These are phyloP conservation scores for Daldinia concentrica DNA, from an alignment of 495 filamentous ascomycete species.

Conservation along the genomic window DNA sequence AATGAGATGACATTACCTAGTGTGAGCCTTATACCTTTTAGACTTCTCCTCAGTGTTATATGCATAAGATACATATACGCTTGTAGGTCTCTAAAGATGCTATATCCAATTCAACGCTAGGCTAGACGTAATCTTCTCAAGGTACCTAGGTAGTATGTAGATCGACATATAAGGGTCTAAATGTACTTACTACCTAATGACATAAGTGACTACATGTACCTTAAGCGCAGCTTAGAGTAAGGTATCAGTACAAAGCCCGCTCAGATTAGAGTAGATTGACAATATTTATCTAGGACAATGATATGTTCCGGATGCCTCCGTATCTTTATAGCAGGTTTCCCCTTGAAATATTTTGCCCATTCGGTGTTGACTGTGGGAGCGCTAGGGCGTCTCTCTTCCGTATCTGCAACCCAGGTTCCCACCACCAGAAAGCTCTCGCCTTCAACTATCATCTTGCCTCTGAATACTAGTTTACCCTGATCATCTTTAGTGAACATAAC, in stretches of 20 bases:
- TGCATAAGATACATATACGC: too few relatives aligned
- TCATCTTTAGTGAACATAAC: slow-evolving; percentile 1
- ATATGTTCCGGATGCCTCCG: slow-evolving; percentile 6
- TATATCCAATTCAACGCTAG: too few relatives aligned
- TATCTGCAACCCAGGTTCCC: not conserved
- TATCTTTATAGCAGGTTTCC: slow-evolving; percentile 1
- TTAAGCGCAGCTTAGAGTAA: not conserved
- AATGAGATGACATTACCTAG: too few relatives aligned
- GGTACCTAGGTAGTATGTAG: too few relatives aligned
- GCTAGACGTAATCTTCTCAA: too few relatives aligned
- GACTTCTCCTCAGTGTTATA: too few relatives aligned
- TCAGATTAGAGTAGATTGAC: not conserved
- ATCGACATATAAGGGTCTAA: not conserved
- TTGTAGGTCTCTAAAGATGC: too few relatives aligned
- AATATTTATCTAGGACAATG: slow-evolving; percentile 25
- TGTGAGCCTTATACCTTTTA: too few relatives aligned
- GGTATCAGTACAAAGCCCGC: not conserved
- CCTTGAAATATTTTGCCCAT: not conserved
- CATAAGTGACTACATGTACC: too few relatives aligned
- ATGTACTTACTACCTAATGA: not conserved
- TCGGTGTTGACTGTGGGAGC: not conserved
- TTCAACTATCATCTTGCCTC: not conserved
- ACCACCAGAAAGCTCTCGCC: not conserved
- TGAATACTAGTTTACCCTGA: not conserved
- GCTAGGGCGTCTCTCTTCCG: not conserved